Percentiles rank a stretch among this genome's conserved stretches.
Conservation (phyloP, 176 grass and related monocot species). For the Carex cristatella region DNA sequence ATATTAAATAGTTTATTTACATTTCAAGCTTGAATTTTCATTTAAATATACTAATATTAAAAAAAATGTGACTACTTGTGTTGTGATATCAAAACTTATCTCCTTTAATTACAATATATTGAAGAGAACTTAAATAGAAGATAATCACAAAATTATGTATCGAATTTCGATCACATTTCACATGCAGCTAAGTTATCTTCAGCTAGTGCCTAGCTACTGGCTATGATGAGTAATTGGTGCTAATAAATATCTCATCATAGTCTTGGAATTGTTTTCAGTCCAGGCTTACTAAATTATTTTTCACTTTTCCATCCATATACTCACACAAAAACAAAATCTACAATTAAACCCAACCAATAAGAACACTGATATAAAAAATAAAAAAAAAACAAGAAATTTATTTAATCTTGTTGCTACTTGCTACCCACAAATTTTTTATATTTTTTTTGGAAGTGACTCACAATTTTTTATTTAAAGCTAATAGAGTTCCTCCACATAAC, state of each 20-base stretch:
- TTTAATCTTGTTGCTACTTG: background rate
- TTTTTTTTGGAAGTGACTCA: background rate
- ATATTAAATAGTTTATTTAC: background rate
- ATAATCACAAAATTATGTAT: background rate
- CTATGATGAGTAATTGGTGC: background rate
- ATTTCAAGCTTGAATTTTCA: background rate
- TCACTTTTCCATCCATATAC: background rate
- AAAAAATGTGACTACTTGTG: too few species aligned
- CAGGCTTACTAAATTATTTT: background rate
- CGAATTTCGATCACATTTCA: background rate
- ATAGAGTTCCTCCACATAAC: background rate
- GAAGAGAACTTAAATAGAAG: background rate
- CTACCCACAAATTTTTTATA: too few species aligned
- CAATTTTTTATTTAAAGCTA: background rate
- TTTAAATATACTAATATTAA: too few species aligned
- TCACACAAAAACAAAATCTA: background rate
- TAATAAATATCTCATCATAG: background rate
- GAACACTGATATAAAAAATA: background rate
- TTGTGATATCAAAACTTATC: too few species aligned
- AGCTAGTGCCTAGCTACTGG: background rate
- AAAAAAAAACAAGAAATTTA: background rate
- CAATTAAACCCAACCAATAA: background rate
- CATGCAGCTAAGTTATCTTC: background rate
- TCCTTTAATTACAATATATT: background rate
- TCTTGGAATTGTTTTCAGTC: background rate